Evolutionary conservation across 805 yeast genomes (phyloP).

Genomic region (Dipodascus geniculatus): DNA sequence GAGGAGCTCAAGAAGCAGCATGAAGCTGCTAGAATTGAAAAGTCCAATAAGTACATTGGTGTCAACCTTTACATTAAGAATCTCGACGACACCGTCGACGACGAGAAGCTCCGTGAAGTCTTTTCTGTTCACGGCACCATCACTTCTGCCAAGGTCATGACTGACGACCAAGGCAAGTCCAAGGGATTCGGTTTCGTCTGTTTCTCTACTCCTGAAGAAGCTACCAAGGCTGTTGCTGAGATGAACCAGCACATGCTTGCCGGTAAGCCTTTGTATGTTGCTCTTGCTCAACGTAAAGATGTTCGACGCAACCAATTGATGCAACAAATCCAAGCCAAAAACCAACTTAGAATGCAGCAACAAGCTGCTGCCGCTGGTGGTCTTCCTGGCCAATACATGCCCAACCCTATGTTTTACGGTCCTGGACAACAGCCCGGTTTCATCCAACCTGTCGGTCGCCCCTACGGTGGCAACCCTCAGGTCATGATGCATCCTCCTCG

Average conservation of each 20-base stretch:
- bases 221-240: constrained; percentile 95
- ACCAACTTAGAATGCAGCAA: constrained; percentile 96
- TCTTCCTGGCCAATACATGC: constrained; percentile 75
- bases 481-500: constrained; percentile 27
- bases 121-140: constrained; percentile 88
- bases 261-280: constrained; percentile 95
- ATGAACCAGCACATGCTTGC: constrained; percentile 95
- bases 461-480: constrained; percentile 28
- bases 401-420: constrained; percentile 68
- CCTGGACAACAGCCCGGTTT: constrained; percentile 56
- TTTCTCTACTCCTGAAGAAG: constrained; percentile 96
- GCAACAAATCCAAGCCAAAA: constrained; percentile 96
- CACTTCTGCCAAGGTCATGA: constrained; percentile 75
- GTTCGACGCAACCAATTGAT: constrained; percentile 94
- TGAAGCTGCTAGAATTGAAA: constrained; percentile 86
- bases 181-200: constrained; percentile 99
- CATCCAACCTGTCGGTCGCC: constrained; percentile 51
- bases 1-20: constrained; percentile 92
- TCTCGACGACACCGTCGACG: constrained; percentile 87
- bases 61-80: constrained; percentile 94
- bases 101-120: constrained; percentile 83
- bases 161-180: constrained; percentile 86
- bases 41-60: constrained; percentile 90
- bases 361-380: constrained; percentile 72
- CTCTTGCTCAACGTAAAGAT: constrained; percentile 97